Percentiles rank a stretch among this genome's conserved stretches.
phyloP scores from a whole-genome alignment of 2,329 filamentous ascomycete species.

The Fusarium mexicanum region DNA sequence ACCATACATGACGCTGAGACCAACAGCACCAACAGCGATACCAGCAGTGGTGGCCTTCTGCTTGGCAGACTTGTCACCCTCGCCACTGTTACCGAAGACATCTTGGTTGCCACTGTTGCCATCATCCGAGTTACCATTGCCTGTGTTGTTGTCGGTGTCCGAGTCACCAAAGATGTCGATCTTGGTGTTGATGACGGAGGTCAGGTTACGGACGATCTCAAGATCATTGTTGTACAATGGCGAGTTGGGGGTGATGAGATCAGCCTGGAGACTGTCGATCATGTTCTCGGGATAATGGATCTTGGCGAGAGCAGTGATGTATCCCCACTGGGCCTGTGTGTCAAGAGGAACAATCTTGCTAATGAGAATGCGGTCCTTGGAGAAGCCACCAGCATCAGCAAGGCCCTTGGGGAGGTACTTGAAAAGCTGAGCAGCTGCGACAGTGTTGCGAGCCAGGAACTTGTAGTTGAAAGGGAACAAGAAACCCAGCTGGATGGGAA shows the following conservation, averaged over 20 bases:
- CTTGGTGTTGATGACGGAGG: conserved; percentile 83
- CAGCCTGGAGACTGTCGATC: conserved; percentile 72
- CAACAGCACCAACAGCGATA: conserved; percentile 80
- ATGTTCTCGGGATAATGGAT: conserved; percentile 77
- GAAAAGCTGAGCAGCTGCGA: conserved; percentile 88
- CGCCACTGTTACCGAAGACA: conserved; percentile 54
- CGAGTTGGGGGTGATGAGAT: conserved; percentile 78
- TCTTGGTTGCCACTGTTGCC: conserved; percentile 53
- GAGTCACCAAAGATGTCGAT: conserved; percentile 62
- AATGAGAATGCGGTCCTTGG: conserved; percentile 68
- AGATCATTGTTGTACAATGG: conserved; percentile 77
- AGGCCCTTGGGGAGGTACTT: conserved; percentile 77
- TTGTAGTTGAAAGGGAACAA: conserved; percentile 81
- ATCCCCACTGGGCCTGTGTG: conserved; percentile 74
- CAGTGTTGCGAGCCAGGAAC: conserved; percentile 77
- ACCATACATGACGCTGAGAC: conserved; percentile 86
- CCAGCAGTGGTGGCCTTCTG: conserved; percentile 71
- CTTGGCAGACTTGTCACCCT: conserved; percentile 64
- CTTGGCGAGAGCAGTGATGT: conserved; percentile 78
- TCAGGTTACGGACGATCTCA: conserved; percentile 74
- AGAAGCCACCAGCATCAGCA: conserved; percentile 69
- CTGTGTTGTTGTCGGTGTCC: conserved; percentile 48
- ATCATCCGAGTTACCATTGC: conserved; percentile 44
- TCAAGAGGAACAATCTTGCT: conserved; percentile 80
- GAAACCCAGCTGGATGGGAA: conserved; percentile 87